Base-by-base conservation (phyloP, 2,329 filamentous ascomycete genomes). In the Tolypocladium nubicola region DNA sequence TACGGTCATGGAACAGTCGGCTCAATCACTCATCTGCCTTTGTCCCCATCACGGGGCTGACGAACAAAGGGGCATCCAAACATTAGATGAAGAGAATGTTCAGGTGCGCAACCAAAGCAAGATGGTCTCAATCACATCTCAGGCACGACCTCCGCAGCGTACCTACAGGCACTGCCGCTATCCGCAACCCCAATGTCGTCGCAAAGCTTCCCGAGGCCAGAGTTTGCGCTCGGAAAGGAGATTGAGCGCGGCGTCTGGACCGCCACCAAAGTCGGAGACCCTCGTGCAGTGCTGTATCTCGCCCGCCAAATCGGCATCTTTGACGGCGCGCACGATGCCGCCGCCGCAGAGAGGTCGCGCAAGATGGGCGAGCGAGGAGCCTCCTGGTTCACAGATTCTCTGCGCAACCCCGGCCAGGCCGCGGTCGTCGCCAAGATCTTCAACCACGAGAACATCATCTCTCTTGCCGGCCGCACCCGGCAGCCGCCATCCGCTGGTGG, bases 361-460 rank as follows among this genome's bases (percentile, higher is more conserved):
- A 59, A 65, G 41, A 52, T 11, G 59, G 40, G 10, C 21, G 39
- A 63, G 19, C 21, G 13, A 4, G 58, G 64, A 23, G 56, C 57
- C 9, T 52, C 61, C 33, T 62, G 65, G 8, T 53, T 73, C 37
- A 59, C 69, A 33, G 38, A 61, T 43, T 54, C 66, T 8, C 58
- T 77, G 55, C 60, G 64, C 55, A 54, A 58, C 8, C 63, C 64
- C 57, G 69, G 67, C 35, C 64, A 71, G 26, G 67, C 62, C 40
- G 58, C 61, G n/a, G 61, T 65, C 16, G 59, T 74, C 23, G 60
- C 66, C 19, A 65, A 67, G 52, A 62, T 81, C 35, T 67, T 80
- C 57, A 76, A 78, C 60, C 78, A 81, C 61, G 74, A 78, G 59
- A 79, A 81, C 62, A 64, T 81, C 23, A 65, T 81, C 57, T 77